Base-by-base conservation (phyloP, 805 yeast genomes). In the Candida ovalis region DNA sequence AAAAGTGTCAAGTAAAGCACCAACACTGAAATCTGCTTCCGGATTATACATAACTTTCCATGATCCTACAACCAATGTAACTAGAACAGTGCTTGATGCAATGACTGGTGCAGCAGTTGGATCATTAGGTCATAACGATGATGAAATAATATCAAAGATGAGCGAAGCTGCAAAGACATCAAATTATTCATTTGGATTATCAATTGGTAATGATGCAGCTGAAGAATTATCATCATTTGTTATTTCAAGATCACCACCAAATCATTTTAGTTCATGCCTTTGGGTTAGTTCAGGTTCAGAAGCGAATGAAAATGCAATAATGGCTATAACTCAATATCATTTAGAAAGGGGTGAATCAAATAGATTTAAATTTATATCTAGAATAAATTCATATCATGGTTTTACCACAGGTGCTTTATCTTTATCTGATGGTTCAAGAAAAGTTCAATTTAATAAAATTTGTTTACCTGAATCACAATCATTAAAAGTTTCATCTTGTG, bases 231-330 rank as follows among this genome's bases (percentile, higher is more conserved):
- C 74, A 18, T 59, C 66, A 43, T 68, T 68, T 78, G 80, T 59
- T 50, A 58, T 68, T 48, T 69, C 62, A 10, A 59, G 60, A 44
- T 66, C 69, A 28, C 70, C 67, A 48, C 55, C 56, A 43, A 69
- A 59, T 32, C 68, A 62, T 9, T 70, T 71, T 49, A 57, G 59
- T 3, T 60, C 70, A 22, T 76, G 72, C 3, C 52, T 69, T 46
- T 66, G 85, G 46, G 75, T 80, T 48, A 82, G 82, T 57, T 78
- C 86, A 2, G 94, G 94, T 43, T 74, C 88, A 18, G 91, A 84
- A 62, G 88, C 90, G 41, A 84, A 84, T 56, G 91, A 84, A 60
- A 87, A 87, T 24, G 89, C 89, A 3, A 63, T 84, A 57, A 84
- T 84, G 61, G 82, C 84, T 63, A 85, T 86, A 18, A 62, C 64